Evolutionary conservation across 2,329 filamentous ascomycete species (phyloP), one percentile per base, ranked within the genome.

Genomic region (Fusarium nodosum): DNA sequence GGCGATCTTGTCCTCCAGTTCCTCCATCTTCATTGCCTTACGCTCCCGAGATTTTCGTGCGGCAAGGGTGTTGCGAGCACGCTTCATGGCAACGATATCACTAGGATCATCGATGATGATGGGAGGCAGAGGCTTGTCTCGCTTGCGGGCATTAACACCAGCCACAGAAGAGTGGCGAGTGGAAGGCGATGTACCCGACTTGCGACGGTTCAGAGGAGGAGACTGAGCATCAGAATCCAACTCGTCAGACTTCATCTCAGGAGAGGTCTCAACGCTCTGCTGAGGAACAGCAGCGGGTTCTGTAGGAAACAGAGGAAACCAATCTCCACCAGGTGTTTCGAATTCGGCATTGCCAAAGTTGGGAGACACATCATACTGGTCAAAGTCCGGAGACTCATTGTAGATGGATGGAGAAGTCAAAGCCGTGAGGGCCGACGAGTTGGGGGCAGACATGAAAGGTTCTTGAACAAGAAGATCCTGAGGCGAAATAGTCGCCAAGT

Each of bases 1-100:
- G 20, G 83, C 85, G 75, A 97, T 94, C 75, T 88, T 85, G 39
- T 86, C 86, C 82, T 97, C 92, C 46, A 97, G 85, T 60, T 90
- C 88, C 58, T 92, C 90, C 65, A 95, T 85, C 72, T 90, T 88
- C 77, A 91, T 86, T 60, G 93, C 89, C 84, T 97, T 97, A 71
- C 93, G 91, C 76, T 93, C 91, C 54, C 95, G 91, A 63, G 94
- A 97, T 83, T 97, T 97, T 72, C 95, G 93, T 74, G 95, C 95
- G 20, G 95, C 95, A 79, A 97, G 87, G 11, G 94, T 97, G 80
- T 97, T 98, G 72, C 94, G 91, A 52, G 94, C 94, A 79, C 95
- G 92, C 89, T 97, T 97, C 85, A 94, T 88, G 22, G 93, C 93
- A n/a, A 91, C 79, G 12, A 87, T 87, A 75, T 97, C 94, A 42